Evolutionary conservation across 2,329 filamentous ascomycete genomes (phyloP).

Genomic region (Botrytis hyacinthi): DNA sequence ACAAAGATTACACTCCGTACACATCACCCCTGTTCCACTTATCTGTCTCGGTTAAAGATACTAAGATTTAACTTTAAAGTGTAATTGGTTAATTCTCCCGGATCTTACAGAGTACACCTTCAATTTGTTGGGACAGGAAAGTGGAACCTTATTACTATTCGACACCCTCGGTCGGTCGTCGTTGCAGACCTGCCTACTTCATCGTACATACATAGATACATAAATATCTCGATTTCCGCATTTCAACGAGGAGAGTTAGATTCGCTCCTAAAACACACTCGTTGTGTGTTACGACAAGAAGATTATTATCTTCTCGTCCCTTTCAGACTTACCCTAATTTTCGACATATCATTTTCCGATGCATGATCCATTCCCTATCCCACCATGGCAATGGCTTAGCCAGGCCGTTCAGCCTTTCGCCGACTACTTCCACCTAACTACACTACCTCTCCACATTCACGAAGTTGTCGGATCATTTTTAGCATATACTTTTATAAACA

Average conservation of each 20-base stretch:
- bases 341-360: constrained; percentile 4
- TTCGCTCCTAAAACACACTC: constrained; percentile 2
- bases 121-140: constrained; percentile 20
- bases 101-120: background rate
- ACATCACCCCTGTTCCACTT: constrained; percentile 15
- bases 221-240: constrained; percentile 15
- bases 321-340: background rate
- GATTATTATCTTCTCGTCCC: constrained; percentile 10
- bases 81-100: constrained; percentile 8
- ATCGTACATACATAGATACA: constrained; percentile 12
- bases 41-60: constrained; percentile 11
- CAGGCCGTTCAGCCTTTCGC: constrained; percentile 62
- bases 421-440: constrained; percentile 58
- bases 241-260: constrained; percentile 1
- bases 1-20: background rate
- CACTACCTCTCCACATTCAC: constrained; percentile 74
- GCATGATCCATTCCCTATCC: constrained; percentile 63
- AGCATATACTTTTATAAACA: constrained; percentile 67
- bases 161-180: constrained; percentile 8
- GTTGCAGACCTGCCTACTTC: constrained; percentile 10
- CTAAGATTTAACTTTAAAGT: background rate
- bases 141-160: background rate
- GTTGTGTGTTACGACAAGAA: constrained; percentile 16
- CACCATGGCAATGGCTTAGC: constrained; percentile 53
- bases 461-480: constrained; percentile 66